Base-by-base conservation (phyloP, 176 grass and related monocot species). In the Triticum turgidum region DNA sequence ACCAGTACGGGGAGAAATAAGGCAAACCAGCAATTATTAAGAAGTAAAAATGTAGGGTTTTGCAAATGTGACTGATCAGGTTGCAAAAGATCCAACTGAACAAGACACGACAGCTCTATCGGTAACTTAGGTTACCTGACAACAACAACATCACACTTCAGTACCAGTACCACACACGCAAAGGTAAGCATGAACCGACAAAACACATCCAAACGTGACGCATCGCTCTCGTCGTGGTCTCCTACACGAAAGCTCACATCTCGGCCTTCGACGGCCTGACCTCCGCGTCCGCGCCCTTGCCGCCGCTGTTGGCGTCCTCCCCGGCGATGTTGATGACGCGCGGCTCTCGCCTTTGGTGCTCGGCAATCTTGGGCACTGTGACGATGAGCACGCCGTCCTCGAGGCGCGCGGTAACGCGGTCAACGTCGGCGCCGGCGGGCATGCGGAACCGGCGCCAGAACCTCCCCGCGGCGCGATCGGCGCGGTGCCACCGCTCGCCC, bases 361-460 rank as follows among this genome's bases (percentile, higher is more conserved):
- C 87, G 4, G 81, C 51, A 20, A 72, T 37, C 84, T 90, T 92
- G 14, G 77, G 81, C 54, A 92, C 81, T 9, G 85, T 82, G 63
- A 92, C 77, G 10, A 51, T 84, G 38, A 92, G 88, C 69, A 90
- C 85, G 7, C 91, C 84, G 33, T 81, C 4, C 24, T 90, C 70
- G 1, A 92, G 22, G 22, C 45, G 59, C 2, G 81, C 87, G 0
- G 70, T 1, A 10, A 92, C 72, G 39, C 29, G 54, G 1, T 51
- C 84, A 1, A 89, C 45, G 69, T 92, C 87, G 0, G 84, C 69
- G 52, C 61, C 65, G 13, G 62, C 30, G 22, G 84, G 87, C 56
- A 92, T 89, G 37, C 80, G 35, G 81, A 92, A 89, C 32, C 85
- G 84, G 6, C 87, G 74, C 84, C 87, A 87, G 81, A 92, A 92